Base-by-base conservation (phyloP, 129 eudicot species). In the Mikania micrantha region DNA sequence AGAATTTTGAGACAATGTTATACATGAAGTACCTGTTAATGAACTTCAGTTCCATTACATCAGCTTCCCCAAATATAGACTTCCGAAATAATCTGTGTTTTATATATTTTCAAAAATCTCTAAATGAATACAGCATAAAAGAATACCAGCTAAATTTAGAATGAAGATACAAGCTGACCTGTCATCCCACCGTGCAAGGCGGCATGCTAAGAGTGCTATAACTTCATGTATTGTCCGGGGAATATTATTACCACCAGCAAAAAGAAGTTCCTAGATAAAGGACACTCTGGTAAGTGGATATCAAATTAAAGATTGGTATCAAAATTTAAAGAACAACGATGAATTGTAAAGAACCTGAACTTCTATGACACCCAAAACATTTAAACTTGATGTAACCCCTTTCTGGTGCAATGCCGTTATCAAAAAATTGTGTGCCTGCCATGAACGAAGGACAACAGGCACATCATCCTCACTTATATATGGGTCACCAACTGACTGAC, bases 111-210 rank as follows among this genome's bases (percentile, higher is more conserved):
- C 17, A 3, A 32, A n/a, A 21, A 16, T 20, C 36, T 19, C 4
- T 47, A 36, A 58, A 45, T 36, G 60, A 60, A 27, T 58, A 62
- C 3, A 25, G 56, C 28, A 63, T 41, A 63, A 29, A 24, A 39
- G 25, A 53, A 65, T 9, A 56, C 32, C 40, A 41, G 62, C 24
- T 27, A 50, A 57, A 38, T 22, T 59, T 16, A 60, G 16, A 45
- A 17, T 9, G 7, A 48, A 63, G 11, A 41, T 39, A 25, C 53
- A 48, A 72, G 70, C 54, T 77, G 20, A 88, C 98, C 98, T 88
- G 76, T 93, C 96, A 86, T 93, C 98, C 98, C 98, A 93, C 38
- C 96, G 92, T 60, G 98, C 95, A 71, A 93, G 92, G 75, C 96
- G 88, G 77, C 78, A 49, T 61, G 95, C 88, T 72, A 89, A 81